Base-by-base conservation (phyloP, 129 eudicot species). In the Flaveria brownii region DNA sequence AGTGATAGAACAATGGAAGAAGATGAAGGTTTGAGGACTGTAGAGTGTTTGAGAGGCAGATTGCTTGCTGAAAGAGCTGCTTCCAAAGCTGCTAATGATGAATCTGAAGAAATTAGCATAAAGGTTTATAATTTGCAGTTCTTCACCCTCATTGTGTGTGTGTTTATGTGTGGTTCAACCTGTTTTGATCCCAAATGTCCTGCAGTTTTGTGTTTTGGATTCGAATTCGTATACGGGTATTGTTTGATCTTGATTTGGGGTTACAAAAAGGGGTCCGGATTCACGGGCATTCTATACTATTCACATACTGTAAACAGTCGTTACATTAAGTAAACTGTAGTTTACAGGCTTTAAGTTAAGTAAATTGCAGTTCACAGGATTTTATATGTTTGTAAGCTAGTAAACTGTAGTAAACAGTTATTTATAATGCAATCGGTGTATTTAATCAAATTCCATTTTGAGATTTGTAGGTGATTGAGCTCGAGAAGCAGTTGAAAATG, bases 11-110 rank as follows among this genome's bases (percentile, higher is more conserved):
- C 76, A 68, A 80, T 87, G 86, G 97, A 86, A 79, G 81, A 51
- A 71, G 92, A 86, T 55, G 89, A 80, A 57, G 81, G 80, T 22
- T 78, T 84, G 79, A 86, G 92, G 64, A 88, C 91, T 14, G 73
- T 92, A 39, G 97, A 90, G 68, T 93, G 98, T 61, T 82, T 93
- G 70, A 90, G 98, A 81, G 96, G 97, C 45, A 88, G 97, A 85
- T 81, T 90, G 79, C 87, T 86, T 65, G 97, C 98, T 16, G 97
- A 93, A 79, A 90, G 98, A 85, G 84, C 73, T 28, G 89, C 96
- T 88, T 90, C 98, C 0, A 93, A 84, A 41, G 90, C 77, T 88
- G 97, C 98, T 10, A 88, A 88, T 68, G 81, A 88, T 14, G 86
- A 85, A 47, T 92, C 92, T 39, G 86, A 88, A 12, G 83, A 82